Conservation (phyloP, 2,329 filamentous ascomycete species). For the Botrytis pseudocinerea region DNA sequence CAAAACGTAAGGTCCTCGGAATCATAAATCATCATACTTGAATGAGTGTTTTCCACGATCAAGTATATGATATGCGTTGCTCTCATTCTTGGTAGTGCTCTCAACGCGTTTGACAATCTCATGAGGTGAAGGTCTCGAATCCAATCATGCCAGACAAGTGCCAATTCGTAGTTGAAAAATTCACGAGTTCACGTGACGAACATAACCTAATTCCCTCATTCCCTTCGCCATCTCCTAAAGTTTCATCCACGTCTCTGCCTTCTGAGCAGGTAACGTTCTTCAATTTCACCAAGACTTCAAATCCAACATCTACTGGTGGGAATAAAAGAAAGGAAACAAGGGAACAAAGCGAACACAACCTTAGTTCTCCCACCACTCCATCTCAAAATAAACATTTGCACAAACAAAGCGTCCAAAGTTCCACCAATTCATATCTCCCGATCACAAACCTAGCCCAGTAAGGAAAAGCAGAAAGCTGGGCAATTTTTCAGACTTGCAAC, state of each 20-base stretch:
- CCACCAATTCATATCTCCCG: background rate
- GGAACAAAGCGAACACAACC: background rate
- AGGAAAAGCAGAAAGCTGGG: constrained; percentile 21
- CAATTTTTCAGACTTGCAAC: constrained; percentile 22
- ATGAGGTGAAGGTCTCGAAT: background rate
- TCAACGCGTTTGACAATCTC: background rate
- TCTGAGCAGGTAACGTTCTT: background rate
- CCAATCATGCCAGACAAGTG: background rate
- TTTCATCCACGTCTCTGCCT: background rate
- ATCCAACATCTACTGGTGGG: background rate
- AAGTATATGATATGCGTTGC: no score
- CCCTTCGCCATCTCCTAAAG: background rate
- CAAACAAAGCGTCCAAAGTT: background rate
- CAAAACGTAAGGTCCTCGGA: background rate
- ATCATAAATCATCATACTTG: background rate
- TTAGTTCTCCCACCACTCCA: background rate
- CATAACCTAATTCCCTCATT: background rate
- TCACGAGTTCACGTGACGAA: background rate
- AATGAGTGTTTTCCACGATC: background rate
- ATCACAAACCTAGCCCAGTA: background rate
- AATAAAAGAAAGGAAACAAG: background rate
- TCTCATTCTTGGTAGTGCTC: background rate
- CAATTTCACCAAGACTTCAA: background rate
- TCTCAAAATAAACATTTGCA: background rate
- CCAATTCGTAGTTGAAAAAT: background rate